Evolutionary conservation across 139 green algal genomes (phyloP), one percentile per base, ranked within the genome.

Genomic region (Yamagishiella unicocca): DNA sequence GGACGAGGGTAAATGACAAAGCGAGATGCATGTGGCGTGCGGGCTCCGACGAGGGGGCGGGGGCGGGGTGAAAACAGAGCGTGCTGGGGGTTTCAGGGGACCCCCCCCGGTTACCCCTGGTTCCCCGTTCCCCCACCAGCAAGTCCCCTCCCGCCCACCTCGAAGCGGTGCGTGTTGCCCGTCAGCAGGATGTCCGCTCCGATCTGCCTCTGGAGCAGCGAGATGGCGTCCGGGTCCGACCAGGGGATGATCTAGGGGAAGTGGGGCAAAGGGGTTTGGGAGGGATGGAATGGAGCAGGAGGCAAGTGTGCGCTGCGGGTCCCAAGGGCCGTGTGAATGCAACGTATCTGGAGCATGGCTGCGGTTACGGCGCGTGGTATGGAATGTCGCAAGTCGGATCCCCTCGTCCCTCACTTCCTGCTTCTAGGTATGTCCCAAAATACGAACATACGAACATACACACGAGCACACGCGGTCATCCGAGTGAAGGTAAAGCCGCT

Each of bases 111-210:
- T 17, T n/a, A 38, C 6, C 29, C 62, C 62, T 27, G 4, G 29
- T 42, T 17, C 62, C 62, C 29, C 25, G 29, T n/a, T 42, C 6
- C 62, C 62, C 6, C 25, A 29, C 29, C n/a, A 38, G 3, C 62
- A 10, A 17, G 29, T n/a, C 29, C 5, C 31, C 31, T 33, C 35
- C 68, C 38, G 12, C 77, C 5, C 88, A 96, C 95, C 92, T 97
- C 95, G 85, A 98, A 97, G 58, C 95, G 91, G 83, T 99, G 97
- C 27, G 96, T 98, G 92, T 99, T 96, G 0, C 97, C 97, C 0
- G 94, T 98, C 9, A 99, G 88, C 24, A 99, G 93, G 50, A 99
- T 97, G 89, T 99, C 97, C 0, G 95, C 96, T 42, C 95, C 94
- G 74, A 99, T 81, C 82, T 96, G 94, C 61, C 97, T 87, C 86